Base-by-base conservation (phyloP, 306 rosid species). In the Inga oerstediana region DNA sequence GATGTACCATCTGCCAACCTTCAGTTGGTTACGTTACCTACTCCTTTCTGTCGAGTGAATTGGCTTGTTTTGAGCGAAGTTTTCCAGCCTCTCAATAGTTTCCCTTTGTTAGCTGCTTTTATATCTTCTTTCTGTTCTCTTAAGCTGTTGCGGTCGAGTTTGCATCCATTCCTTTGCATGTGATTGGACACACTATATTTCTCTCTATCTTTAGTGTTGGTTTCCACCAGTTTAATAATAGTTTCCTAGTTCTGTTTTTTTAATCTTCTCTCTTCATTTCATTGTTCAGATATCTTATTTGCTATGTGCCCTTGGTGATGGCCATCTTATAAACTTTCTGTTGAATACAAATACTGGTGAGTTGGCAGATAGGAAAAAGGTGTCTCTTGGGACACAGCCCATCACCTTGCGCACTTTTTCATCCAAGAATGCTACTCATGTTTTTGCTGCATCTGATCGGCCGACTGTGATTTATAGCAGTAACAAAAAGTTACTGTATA, bases 391-490 rank as follows among this genome's bases (percentile, higher is more conserved):
- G 77, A 97, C 99, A 34, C 99, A 97, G 75, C 99, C 99, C 52
- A 93, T 97, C 78, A 92, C 99, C n/a, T 93, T 97, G 14, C 95
- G 98, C 69, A 97, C 98, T 4, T 97, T 97, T 87, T 89, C 99
- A 19, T 97, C 99, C 73, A 97, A 97, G 94, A 94, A 84, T 87
- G 88, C 97, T 67, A 97, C 97, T 16, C 97, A 94, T 81, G 99
- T 97, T 72, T 97, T 97, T 82, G 99, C 99, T 61, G 99, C 99
- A 45, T 97, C 98, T 11, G 99, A 94, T 85, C 86, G 99, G 84
- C 99, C 99, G 51, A 97, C 99, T 15, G 99, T 97, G 87, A 94
- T 97, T 73, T 97, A 97, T 82, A 97, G 98, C 79, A 92, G 99
- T 85, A 96, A 96, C 94, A 96, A 96, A 87, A 96, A 94, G 72